These are phyloP conservation scores for Friedmanniomyces endolithicus DNA, from an alignment of 495 filamentous ascomycete species.

Conservation along the genomic window DNA sequence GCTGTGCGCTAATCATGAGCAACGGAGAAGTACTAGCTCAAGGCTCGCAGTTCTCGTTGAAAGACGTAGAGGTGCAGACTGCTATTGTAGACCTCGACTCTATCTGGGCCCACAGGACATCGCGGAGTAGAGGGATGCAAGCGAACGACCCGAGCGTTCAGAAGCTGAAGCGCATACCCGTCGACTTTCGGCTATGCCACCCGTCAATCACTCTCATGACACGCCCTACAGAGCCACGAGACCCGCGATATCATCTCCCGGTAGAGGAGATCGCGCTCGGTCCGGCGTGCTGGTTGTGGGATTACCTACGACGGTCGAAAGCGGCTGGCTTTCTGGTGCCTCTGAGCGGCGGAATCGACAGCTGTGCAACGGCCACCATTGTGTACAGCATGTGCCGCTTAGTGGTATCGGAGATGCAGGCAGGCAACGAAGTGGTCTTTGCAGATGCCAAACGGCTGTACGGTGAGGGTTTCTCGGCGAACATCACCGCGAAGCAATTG, in stretches of 20 bases:
- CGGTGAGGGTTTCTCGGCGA: constrained; percentile 39
- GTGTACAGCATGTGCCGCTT: constrained; percentile 70
- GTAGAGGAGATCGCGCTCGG: constrained; percentile 68
- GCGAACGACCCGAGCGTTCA: constrained; percentile 32
- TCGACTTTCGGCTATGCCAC: constrained; percentile 23
- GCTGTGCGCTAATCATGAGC: constrained; percentile 64
- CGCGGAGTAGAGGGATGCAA: constrained; percentile 46
- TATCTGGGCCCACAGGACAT: constrained; percentile 44
- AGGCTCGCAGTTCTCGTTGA: constrained; percentile 59
- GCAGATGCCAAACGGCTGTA: constrained; percentile 53
- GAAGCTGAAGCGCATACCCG: constrained; percentile 31
- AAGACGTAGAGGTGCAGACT: constrained; percentile 73
- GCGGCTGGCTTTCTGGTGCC: constrained; percentile 34
- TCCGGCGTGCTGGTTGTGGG: constrained; percentile 70
- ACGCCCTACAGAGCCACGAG: constrained; percentile 21
- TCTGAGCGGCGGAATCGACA: constrained; percentile 62
- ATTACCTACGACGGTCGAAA: constrained; percentile 58
- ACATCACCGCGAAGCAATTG: constrained; percentile 29
- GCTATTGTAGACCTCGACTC: constrained; percentile 75
- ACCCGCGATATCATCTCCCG: constrained; percentile 44
- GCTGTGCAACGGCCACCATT: constrained; percentile 49
- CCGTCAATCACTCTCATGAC: constrained; percentile 6
- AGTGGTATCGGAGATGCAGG: constrained; percentile 51
- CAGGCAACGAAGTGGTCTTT: constrained; percentile 57
- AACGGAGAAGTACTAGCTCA: constrained; percentile 64